A percentile compares a stretch with the other conserved stretches of the same genome.
These are phyloP conservation scores for Gonium pectorale DNA, from an alignment of 139 green algal genomes.

Conservation along the genomic window DNA sequence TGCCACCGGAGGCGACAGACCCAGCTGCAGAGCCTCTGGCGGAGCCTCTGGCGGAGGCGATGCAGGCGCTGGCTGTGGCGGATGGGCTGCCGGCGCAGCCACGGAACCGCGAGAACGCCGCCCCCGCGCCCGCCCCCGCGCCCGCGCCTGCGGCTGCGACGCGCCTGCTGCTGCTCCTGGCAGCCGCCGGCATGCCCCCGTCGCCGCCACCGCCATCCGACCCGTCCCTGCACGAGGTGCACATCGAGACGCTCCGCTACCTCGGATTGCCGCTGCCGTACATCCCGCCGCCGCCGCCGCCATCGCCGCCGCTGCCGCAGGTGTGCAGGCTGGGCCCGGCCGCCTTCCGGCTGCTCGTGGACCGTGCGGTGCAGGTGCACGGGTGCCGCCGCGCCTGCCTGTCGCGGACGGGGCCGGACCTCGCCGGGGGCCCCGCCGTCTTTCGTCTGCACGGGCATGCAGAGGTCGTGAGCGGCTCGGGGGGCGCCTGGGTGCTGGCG, in stretches of 20 bases:
- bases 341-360: neutral
- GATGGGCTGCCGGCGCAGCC: no score
- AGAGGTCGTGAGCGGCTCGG: neutral
- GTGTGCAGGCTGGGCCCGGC: neutral
- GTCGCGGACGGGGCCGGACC: neutral
- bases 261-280: constrained; percentile 17
- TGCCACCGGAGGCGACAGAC: no score
- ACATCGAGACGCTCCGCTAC: constrained; percentile 3
- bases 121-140: neutral
- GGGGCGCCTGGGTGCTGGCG: constrained; percentile 19
- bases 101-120: neutral
- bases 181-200: neutral
- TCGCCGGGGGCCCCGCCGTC: neutral
- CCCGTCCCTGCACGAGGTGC: neutral
- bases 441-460: neutral
- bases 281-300: neutral
- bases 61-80: no score
- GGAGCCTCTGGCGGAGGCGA: no score
- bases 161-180: neutral
- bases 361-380: constrained; percentile 17
- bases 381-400: constrained; percentile 11
- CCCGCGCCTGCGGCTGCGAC: neutral
- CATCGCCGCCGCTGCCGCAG: neutral
- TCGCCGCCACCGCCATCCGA: neutral
- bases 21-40: no score